Conservation (phyloP, 805 yeast species). For the Lachancea fermentati region DNA sequence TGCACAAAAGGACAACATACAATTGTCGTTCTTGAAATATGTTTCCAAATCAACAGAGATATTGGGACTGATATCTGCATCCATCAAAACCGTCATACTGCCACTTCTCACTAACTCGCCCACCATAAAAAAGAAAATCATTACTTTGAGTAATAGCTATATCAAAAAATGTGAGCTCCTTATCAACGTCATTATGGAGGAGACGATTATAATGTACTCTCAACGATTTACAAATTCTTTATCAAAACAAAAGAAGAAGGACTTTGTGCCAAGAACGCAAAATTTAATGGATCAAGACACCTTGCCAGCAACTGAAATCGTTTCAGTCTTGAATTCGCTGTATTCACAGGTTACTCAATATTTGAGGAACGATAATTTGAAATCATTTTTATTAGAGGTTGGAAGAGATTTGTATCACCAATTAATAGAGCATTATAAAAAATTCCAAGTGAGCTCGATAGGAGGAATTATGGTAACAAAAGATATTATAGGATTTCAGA, state of each 20-base stretch:
- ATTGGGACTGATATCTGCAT: constrained; percentile 59
- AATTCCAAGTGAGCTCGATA: constrained; percentile 66
- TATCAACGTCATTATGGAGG: constrained; percentile 57
- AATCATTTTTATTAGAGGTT: constrained; percentile 45
- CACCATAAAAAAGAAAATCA: constrained; percentile 51
- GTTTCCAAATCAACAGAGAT: constrained; percentile 54
- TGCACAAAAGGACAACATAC: constrained; percentile 26
- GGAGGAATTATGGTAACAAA: constrained; percentile 82
- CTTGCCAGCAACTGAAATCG: constrained; percentile 59
- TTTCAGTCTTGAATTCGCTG: constrained; percentile 40
- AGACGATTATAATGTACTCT: constrained; percentile 48
- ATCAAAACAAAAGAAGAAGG: constrained; percentile 69
- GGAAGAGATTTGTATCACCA: constrained; percentile 54
- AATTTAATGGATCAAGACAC: constrained; percentile 54
- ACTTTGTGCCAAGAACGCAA: constrained; percentile 48
- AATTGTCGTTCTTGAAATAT: constrained; percentile 44
- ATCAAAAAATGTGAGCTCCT: constrained; percentile 58
- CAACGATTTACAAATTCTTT: constrained; percentile 45
- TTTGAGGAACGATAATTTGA: constrained; percentile 44
- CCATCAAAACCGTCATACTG: constrained; percentile 66
- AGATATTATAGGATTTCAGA: constrained; percentile 74
- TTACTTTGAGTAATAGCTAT: constrained; percentile 55
- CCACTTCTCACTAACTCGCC: constrained; percentile 67
- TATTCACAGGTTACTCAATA: constrained; percentile 33
- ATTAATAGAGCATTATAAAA: constrained; percentile 66